Evolutionary conservation across 2,329 filamentous ascomycete species (phyloP).

Genomic region (Alternaria tenuissima): DNA sequence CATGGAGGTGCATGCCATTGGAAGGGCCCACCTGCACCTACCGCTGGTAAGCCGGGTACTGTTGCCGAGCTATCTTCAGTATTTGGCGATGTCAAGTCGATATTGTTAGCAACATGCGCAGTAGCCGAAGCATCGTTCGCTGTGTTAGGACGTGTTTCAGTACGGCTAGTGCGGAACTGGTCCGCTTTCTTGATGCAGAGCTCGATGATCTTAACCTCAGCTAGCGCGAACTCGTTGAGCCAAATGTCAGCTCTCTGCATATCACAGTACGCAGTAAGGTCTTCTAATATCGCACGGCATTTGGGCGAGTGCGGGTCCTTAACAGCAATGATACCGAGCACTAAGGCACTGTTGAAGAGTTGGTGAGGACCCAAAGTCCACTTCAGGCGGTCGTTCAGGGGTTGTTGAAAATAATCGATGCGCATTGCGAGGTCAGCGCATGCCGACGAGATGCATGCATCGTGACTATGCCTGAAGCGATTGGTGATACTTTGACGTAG

Average conservation of each 20-base stretch:
- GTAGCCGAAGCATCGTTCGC: neutral
- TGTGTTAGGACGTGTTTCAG: neutral
- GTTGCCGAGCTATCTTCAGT: neutral
- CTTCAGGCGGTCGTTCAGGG: neutral
- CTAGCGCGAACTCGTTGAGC: neutral
- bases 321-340: neutral
- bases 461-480: neutral
- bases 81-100: neutral
- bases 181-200: neutral
- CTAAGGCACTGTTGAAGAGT: neutral
- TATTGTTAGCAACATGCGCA: neutral
- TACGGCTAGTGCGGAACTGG: neutral
- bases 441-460: neutral
- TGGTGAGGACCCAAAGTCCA: neutral
- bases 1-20: neutral
- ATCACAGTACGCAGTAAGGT: neutral
- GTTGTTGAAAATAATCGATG: neutral
- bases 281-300: neutral
- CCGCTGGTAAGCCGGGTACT: neutral
- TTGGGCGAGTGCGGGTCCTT: neutral
- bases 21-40: neutral
- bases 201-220: neutral
- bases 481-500: neutral
- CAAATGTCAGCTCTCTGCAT: neutral
- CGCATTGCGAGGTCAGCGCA: neutral